phyloP scores from a whole-genome alignment of 257 asterid species.

The Ligustrum vulgare region DNA sequence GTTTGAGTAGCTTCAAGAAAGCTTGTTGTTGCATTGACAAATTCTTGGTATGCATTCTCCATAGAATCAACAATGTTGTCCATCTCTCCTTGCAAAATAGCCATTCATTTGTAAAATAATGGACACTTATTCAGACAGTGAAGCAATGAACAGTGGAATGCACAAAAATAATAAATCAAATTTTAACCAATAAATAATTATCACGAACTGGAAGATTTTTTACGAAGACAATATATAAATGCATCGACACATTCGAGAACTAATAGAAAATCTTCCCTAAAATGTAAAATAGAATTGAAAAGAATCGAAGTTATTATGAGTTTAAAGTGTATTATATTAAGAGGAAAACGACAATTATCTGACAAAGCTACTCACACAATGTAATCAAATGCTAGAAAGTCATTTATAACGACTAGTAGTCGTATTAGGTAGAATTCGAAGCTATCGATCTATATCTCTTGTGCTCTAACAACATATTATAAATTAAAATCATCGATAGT shows the following conservation, averaged over 20 bases:
- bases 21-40: constrained; percentile 4
- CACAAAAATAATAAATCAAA: background rate
- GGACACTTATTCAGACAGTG: background rate
- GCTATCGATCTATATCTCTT: background rate
- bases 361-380: background rate
- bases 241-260: background rate
- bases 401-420: background rate
- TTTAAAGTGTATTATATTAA: background rate
- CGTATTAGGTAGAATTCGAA: background rate
- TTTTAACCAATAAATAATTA: background rate
- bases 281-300: background rate
- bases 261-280: background rate
- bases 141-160: background rate
- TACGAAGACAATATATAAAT: background rate
- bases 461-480: background rate
- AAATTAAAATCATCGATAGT: too few species aligned
- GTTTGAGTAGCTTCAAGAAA: constrained; percentile 21
- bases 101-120: background rate
- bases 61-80: constrained; percentile 25
- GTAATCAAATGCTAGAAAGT: background rate
- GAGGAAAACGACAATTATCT: background rate
- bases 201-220: background rate
- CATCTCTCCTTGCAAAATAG: constrained; percentile 23
- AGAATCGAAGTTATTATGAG: background rate
- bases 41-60: constrained; percentile 18